Conservation (phyloP, 495 filamentous ascomycete genomes). For the Aspergillus diversus region DNA sequence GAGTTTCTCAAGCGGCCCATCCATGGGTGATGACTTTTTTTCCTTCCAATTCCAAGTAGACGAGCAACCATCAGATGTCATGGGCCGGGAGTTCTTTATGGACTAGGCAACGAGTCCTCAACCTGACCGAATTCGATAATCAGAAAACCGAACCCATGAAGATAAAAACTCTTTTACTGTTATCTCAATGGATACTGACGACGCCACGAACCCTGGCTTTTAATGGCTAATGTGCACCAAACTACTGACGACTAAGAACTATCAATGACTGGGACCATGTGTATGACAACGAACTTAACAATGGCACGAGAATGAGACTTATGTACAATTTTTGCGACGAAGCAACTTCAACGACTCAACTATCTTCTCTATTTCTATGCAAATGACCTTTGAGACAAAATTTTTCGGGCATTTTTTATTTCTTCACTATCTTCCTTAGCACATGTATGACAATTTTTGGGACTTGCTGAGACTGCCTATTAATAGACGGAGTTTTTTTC, state of each 20-base stretch:
- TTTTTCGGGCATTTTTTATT: conserved; percentile 19
- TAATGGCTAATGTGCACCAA: conserved; percentile 26
- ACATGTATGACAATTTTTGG: conserved; percentile 26
- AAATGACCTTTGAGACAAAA: conserved; percentile 13
- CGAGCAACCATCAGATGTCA: conserved; percentile 31
- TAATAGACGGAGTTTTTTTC: conserved; percentile 24
- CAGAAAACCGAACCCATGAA: neutral
- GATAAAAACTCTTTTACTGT: no score
- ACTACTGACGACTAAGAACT: conserved; percentile 25
- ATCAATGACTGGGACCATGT: conserved; percentile 29
- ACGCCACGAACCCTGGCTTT: conserved; percentile 21
- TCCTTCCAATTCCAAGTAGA: conserved; percentile 39
- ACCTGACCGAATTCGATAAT: neutral
- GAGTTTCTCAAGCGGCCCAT: conserved; percentile 32
- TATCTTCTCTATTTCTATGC: conserved; percentile 7
- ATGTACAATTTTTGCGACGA: conserved; percentile 26
- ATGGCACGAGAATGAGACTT: conserved; percentile 22
- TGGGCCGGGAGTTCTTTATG: conserved; percentile 32
- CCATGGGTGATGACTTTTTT: conserved; percentile 44
- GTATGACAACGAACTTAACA: conserved; percentile 26
- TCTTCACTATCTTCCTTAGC: conserved; percentile 9
- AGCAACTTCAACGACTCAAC: conserved; percentile 12
- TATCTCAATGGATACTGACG: conserved; percentile 15
- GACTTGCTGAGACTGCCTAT: conserved; percentile 19
- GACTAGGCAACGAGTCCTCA: conserved; percentile 19